phyloP scores from a whole-genome alignment of 345 rosid genomes.

The Iberis pinnata region DNA sequence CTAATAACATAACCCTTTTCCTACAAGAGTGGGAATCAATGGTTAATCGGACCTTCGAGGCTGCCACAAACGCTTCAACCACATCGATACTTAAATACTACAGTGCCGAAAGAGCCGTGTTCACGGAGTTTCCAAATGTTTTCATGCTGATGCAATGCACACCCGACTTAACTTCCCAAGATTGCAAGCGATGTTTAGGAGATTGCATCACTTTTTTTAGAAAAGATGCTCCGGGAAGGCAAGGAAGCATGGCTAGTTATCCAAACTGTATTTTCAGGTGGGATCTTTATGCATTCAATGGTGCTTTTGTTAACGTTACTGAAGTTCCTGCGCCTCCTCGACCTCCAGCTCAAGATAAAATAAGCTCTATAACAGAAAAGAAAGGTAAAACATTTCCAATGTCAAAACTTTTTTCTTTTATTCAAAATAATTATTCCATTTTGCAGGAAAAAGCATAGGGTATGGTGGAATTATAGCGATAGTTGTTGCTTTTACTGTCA shows the following conservation, averaged over 20 bases:
- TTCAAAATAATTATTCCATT: too few relatives aligned
- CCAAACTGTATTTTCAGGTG: conserved; percentile 16
- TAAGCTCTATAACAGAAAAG: neutral
- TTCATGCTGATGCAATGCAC: conserved; percentile 19
- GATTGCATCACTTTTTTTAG: neutral
- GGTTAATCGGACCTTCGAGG: conserved; percentile 1
- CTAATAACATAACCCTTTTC: neutral
- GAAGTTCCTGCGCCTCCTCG: conserved; percentile 1
- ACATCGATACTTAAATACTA: neutral
- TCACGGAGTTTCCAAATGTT: conserved; percentile 1
- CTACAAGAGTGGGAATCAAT: neutral
- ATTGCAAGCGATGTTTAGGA: conserved; percentile 1
- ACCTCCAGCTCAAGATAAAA: neutral
- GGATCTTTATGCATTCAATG: conserved; percentile 11
- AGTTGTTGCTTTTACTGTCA: conserved; percentile 22
- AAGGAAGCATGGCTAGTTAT: neutral
- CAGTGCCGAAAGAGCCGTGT: conserved; percentile 5
- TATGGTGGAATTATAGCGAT: conserved; percentile 7
- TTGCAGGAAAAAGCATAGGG: conserved; percentile 11
- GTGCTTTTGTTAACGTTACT: conserved; percentile 10
- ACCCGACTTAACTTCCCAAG: conserved; percentile 2
- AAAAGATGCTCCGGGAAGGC: neutral
- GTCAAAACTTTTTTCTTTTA: too few relatives aligned
- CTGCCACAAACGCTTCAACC: neutral
- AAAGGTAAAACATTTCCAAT: neutral